phyloP scores from a whole-genome alignment of 129 eudicot species.

The Daucus carota region DNA sequence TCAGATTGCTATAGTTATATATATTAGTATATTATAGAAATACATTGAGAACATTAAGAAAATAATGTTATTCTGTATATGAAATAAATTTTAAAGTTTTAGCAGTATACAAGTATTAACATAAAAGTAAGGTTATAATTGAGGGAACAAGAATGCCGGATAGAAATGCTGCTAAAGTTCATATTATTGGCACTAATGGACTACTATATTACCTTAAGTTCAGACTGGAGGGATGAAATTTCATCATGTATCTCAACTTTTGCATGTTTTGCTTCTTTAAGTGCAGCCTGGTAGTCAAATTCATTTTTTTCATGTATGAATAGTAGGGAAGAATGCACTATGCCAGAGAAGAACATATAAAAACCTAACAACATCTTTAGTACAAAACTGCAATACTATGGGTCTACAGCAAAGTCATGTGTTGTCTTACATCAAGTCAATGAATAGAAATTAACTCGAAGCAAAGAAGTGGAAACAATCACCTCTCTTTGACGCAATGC shows the following conservation, averaged over 20 bases:
- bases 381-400: not conserved
- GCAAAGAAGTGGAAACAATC: slow-evolving; percentile 15
- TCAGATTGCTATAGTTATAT: not conserved
- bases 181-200: slow-evolving; percentile 5
- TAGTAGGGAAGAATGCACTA: not conserved
- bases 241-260: slow-evolving; percentile 62
- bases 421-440: slow-evolving; percentile 3
- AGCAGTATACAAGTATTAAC: not conserved
- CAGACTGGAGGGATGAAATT: slow-evolving; percentile 51
- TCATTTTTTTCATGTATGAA: slow-evolving; percentile 6
- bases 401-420: not conserved
- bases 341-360: not conserved
- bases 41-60: not conserved
- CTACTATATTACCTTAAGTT: slow-evolving; percentile 55
- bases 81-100: not conserved
- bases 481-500: slow-evolving; percentile 97
- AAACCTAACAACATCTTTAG: not conserved
- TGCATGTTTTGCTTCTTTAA: slow-evolving; percentile 73
- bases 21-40: not conserved
- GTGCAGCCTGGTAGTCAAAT: slow-evolving; percentile 63
- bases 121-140: not conserved
- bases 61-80: not conserved
- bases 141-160: not conserved
- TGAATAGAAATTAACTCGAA: not conserved
- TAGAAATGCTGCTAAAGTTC: not conserved